phyloP scores from a whole-genome alignment of 169 alveolate species.

The Eimeria brunetti region DNA sequence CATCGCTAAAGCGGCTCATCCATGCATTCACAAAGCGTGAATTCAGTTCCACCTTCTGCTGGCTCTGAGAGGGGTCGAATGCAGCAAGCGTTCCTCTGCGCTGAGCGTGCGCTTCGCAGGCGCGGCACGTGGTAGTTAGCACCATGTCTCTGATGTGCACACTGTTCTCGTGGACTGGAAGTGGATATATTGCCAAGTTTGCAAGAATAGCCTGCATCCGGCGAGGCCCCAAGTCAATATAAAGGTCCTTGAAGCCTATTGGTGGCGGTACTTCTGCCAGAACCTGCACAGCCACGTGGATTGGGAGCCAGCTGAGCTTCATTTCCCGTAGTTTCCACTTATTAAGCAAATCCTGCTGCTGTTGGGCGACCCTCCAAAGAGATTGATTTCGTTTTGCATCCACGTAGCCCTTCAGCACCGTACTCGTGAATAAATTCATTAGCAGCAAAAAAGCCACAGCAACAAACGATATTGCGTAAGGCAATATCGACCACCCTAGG shows the following conservation, averaged over 20 bases:
- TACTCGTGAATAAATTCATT: constrained; percentile 74
- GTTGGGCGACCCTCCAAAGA: constrained; percentile 75
- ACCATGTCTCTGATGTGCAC: constrained; percentile 78
- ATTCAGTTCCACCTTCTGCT: constrained; percentile 72
- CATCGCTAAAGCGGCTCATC: constrained; percentile 65
- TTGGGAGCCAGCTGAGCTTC: constrained; percentile 74
- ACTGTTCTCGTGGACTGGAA: constrained; percentile 67
- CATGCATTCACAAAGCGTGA: constrained; percentile 67
- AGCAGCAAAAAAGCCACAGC: constrained; percentile 64
- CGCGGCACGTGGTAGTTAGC: constrained; percentile 65
- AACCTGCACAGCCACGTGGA: constrained; percentile 56
- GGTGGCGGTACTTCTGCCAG: constrained; percentile 54
- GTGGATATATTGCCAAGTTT: constrained; percentile 50
- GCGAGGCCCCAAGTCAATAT: constrained; percentile 25
- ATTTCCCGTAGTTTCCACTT: constrained; percentile 70
- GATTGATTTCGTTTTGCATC: constrained; percentile 71
- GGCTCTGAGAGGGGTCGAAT: constrained; percentile 28
- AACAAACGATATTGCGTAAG: constrained; percentile 54
- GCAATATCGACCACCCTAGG: constrained; percentile 23
- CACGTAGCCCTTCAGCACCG: constrained; percentile 77
- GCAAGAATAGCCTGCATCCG: constrained; percentile 66
- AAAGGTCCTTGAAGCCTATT: constrained; percentile 63
- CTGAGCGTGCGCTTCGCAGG: constrained; percentile 82
- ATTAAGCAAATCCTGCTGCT: constrained; percentile 63
- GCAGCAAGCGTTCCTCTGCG: constrained; percentile 38